Evolutionary conservation across 2,329 filamentous ascomycete species (phyloP), one percentile per base, ranked within the genome.

Genomic region (Neonectria neomacrospora): DNA sequence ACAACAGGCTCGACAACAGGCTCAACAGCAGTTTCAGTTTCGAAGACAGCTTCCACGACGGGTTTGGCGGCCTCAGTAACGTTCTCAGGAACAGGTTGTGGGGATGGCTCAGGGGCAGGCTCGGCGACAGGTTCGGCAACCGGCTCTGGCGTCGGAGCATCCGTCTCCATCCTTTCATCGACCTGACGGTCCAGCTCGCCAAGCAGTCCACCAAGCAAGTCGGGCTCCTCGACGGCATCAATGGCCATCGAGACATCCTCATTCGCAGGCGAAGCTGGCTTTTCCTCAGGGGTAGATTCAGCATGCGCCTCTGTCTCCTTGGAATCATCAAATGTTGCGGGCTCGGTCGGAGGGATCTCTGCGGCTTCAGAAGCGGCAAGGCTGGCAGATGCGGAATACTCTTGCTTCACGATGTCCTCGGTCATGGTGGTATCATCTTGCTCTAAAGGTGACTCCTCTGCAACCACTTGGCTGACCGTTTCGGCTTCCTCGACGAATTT

Each of bases 141-240:
- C 2, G 58, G 37, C 22, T 71, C 64, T 37, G 58, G 18, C 18
- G 47, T 54, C 10, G 53, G 32, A 14, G 60, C 20, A 18, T 28
- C 30, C 20, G 44, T 32, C 48, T 58, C 37, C 26, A 47, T 58
- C 58, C 58, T 23, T 26, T 67, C 54, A 37, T 62, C 59, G 9
- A 67, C 73, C 61, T 82, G 80, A 32, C 79, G 77, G 59, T 83
- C 79, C 37, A 84, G 75, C 34, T 81, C 82, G 1, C 80, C 77
- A 67, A 84, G 79, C 1, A 83, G 70, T n/a, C 77, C 80, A n/a
- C 78, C 79, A 22, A 84, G 77, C 37, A 84, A 58, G 68, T 84
- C 81, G 8, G 80, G 76, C 26, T 80, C 80, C 14, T 79, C 77
- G 2, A 77, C 72, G 32, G 75, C 75, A 9, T 54, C 32, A 3